A percentile compares a stretch with the other conserved stretches of the same genome.
Evolutionary conservation across 345 rosid species (phyloP).

Genomic region (Angophora floribunda): DNA sequence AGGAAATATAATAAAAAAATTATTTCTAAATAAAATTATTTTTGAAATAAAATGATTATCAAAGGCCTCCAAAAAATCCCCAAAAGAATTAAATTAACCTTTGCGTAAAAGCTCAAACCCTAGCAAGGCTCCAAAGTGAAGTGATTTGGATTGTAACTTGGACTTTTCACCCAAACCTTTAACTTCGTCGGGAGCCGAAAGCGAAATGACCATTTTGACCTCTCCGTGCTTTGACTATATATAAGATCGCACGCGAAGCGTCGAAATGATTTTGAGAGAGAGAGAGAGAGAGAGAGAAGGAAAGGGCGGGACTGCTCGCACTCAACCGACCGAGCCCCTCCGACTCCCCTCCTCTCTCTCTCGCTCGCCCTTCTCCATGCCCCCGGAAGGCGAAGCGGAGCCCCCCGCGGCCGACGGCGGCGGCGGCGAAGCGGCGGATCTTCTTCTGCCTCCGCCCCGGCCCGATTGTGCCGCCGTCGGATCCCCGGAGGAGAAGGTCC

Average conservation of each 20-base stretch:
- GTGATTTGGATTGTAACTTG: background rate
- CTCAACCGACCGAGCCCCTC: background rate
- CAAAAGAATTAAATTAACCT: background rate
- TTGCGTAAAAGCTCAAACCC: background rate
- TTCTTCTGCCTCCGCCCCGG: background rate
- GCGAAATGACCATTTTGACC: background rate
- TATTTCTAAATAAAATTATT: too few relatives aligned
- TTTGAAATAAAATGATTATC: too few relatives aligned
- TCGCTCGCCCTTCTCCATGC: constrained; percentile 13
- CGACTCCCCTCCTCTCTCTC: background rate
- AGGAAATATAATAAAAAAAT: too few relatives aligned
- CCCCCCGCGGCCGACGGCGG: background rate
- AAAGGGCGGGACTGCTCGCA: background rate
- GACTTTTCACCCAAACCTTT: background rate
- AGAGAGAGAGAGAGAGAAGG: background rate
- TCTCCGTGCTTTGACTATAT: background rate
- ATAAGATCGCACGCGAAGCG: background rate
- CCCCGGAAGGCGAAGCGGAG: constrained; percentile 19
- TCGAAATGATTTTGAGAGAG: background rate
- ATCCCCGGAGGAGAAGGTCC: constrained; percentile 13
- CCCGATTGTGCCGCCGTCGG: constrained; percentile 3
- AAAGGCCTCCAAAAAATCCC: background rate
- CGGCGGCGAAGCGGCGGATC: background rate
- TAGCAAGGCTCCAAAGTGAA: background rate
- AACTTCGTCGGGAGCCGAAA: background rate